Conservation (phyloP, 2,329 filamentous ascomycete species). For the Calonectria honghensis region DNA sequence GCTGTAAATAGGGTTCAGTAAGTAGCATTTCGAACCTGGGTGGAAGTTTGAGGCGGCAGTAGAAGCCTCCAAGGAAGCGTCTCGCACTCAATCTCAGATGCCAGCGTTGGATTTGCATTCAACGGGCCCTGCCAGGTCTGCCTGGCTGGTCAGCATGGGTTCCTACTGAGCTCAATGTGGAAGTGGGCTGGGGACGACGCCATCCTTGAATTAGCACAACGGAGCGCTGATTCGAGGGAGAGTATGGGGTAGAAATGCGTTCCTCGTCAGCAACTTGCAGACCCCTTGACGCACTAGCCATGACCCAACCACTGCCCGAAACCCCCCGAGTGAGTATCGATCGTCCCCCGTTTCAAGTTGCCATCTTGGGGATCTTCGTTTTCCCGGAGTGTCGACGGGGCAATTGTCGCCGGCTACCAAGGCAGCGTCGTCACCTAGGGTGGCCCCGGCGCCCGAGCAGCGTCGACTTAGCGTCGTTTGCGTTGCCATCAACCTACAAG, state of each 20-base stretch:
- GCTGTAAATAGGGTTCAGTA: constrained; percentile 35
- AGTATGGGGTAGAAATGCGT: constrained; percentile 40
- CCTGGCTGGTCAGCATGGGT: constrained; percentile 25
- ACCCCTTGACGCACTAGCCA: constrained; percentile 1
- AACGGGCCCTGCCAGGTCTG: constrained; percentile 18
- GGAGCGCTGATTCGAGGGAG: constrained; percentile 37
- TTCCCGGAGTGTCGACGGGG: constrained; percentile 37
- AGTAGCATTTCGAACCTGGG: constrained; percentile 16
- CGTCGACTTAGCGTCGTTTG: constrained; percentile 37
- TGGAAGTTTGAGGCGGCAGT: constrained; percentile 7
- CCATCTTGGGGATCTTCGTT: constrained; percentile 46
- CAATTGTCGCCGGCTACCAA: neutral
- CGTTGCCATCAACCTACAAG: constrained; percentile 45
- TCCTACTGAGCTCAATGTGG: constrained; percentile 12
- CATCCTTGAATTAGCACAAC: constrained; percentile 29
- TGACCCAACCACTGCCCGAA: constrained; percentile 26
- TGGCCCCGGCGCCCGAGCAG: constrained; percentile 24
- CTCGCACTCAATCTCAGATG: constrained; percentile 5
- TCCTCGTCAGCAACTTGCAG: constrained; percentile 18
- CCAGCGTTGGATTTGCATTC: constrained; percentile 8
- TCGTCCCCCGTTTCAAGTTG: constrained; percentile 32
- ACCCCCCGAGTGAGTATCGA: constrained; percentile 29
- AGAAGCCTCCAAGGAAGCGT: constrained; percentile 15
- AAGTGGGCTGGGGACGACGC: constrained; percentile 14
- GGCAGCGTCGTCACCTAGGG: constrained; percentile 25